phyloP scores from a whole-genome alignment of 75 land plant species.

The Gnetum montanum region DNA sequence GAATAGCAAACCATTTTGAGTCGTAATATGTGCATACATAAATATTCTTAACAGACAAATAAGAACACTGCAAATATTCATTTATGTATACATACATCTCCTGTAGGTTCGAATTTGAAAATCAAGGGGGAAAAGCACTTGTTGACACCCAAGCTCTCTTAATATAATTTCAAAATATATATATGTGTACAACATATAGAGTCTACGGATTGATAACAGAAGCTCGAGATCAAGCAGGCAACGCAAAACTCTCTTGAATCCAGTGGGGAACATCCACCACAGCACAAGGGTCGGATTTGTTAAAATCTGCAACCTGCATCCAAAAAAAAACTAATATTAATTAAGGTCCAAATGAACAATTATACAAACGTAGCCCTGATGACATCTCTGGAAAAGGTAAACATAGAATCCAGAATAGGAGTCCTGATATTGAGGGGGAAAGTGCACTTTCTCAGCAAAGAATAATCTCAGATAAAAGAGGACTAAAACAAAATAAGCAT shows the following conservation, averaged over 20 bases:
- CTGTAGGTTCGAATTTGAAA: too few species aligned
- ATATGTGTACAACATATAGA: not conserved
- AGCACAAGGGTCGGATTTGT: constrained; percentile 72
- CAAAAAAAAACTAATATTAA: not conserved
- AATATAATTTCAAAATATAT: not conserved
- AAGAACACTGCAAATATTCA: too few species aligned
- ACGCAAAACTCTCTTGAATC: constrained; percentile 69
- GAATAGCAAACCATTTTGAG: too few species aligned
- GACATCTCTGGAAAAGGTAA: not conserved
- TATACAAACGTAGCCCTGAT: not conserved
- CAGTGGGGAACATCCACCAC: constrained; percentile 78
- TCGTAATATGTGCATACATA: too few species aligned
- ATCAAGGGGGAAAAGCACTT: too few species aligned
- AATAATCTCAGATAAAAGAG: too few species aligned
- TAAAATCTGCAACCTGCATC: constrained; percentile 83
- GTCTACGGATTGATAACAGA: not conserved
- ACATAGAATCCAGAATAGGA: not conserved
- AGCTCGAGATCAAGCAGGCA: constrained; percentile 86
- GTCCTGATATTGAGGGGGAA: not conserved
- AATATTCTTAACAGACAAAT: too few species aligned
- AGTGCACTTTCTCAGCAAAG: too few species aligned
- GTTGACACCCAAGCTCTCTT: not conserved
- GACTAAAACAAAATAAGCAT: too few species aligned
- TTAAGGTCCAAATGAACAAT: too few species aligned
- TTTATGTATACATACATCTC: too few species aligned